Percentiles rank a stretch among this genome's conserved stretches.
These are phyloP conservation scores for Mycosarcoma mackinlayi DNA, from an alignment of 1,284 basidiomycete genomes.

Conservation along the genomic window DNA sequence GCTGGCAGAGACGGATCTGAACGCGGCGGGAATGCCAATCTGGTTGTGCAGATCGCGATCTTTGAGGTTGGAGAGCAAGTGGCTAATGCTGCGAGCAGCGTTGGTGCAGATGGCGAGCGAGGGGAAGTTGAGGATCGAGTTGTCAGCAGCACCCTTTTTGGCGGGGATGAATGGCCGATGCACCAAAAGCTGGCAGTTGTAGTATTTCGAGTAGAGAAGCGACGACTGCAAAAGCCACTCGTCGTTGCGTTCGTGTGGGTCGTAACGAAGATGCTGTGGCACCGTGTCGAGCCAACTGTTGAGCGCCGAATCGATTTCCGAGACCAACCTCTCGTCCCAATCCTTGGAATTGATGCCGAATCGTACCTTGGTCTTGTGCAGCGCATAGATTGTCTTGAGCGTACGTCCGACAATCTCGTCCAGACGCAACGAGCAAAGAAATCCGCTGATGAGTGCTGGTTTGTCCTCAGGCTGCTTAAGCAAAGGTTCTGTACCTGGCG, in stretches of 20 bases:
- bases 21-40: slow-evolving; percentile 24
- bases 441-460: slow-evolving; percentile 45
- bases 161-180: slow-evolving; percentile 64
- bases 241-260: slow-evolving; percentile 51
- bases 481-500: slow-evolving; percentile 27
- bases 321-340: slow-evolving; percentile 60
- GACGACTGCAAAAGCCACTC: slow-evolving; percentile 55
- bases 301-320: slow-evolving; percentile 61
- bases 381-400: slow-evolving; percentile 60
- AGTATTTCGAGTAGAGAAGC: slow-evolving; percentile 54
- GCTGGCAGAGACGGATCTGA: slow-evolving; percentile 41
- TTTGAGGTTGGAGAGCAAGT: slow-evolving; percentile 47
- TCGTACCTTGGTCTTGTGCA: slow-evolving; percentile 55
- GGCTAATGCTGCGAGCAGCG: slow-evolving; percentile 57
- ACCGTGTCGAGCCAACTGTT: slow-evolving; percentile 62
- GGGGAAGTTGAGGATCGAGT: slow-evolving; percentile 59
- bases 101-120: slow-evolving; percentile 65
- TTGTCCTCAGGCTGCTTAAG: slow-evolving; percentile 41
- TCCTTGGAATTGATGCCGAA: slow-evolving; percentile 54
- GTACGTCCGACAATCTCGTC: slow-evolving; percentile 59
- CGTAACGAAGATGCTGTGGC: slow-evolving; percentile 55
- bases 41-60: slow-evolving; percentile 36
- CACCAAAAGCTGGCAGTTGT: slow-evolving; percentile 58
- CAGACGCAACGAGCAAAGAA: slow-evolving; percentile 50
- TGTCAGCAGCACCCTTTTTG: slow-evolving; percentile 34